Base-by-base conservation (phyloP, 176 grass and related monocot genomes). In the Coix lacrymajobi region DNA sequence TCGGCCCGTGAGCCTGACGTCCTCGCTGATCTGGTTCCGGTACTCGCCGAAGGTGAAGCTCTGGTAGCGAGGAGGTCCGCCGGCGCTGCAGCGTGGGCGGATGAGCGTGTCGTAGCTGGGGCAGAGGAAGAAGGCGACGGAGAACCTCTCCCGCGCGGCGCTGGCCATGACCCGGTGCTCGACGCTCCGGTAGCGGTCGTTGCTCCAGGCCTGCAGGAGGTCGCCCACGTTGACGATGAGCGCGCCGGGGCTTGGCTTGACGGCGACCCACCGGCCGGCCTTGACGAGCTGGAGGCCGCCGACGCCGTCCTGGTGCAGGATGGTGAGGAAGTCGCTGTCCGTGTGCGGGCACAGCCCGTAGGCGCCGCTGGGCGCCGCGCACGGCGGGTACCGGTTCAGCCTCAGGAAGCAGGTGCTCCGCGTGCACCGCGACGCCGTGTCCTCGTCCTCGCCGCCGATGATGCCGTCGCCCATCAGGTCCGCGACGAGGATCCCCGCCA, bases 31-130 rank as follows among this genome's bases (percentile, higher is more conserved):
- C 78, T 89, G 87, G 7, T 60, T 71, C 72, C 85, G 86, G 80
- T 97, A 97, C 63, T 97, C 89, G 10, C 91, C 91, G 62, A 97
- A 97, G 66, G 82, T 97, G 68, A 97, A 97, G 74, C 76, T 85
- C 57, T 25, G 61, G 31, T 97, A 97, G 2, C 34, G 54, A 32
- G 25, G 51, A 51, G 48, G 14, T 25, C 43, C 71, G 33, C 4
- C 37, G 15, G 36, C 73, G 20, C 13, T 32, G 51, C 82, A 20
- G 10, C 9, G 64, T 1, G 76, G 67, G 0, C 43, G 40, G 73
- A 97, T 90, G 3, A 84, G 29, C 2, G 92, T 89, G 26, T 94
- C 88, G 36, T 85, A 51, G 4, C 85, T 87, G 4, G 94, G 92
- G 57, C 94, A 97, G 16, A 97, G 43, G 64, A 97, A 92, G 39